Conservation (phyloP, 805 yeast species). For the Yarrowia alimentaria region DNA sequence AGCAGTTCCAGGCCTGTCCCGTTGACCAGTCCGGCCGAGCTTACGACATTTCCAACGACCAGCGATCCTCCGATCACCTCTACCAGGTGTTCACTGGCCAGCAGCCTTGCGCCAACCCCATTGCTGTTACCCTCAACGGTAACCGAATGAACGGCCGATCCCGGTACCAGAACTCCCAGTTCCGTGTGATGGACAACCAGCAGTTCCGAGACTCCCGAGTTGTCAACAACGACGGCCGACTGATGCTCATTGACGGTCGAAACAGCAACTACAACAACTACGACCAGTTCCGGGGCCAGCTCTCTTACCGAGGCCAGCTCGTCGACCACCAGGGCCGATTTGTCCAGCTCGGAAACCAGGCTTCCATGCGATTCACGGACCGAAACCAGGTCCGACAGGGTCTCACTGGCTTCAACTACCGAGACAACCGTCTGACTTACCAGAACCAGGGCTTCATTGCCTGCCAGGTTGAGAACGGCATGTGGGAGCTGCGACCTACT, state of each 20-base stretch:
- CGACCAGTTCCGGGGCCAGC: conserved; percentile 21
- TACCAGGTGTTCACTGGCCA: conserved; percentile 14
- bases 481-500: conserved; percentile 23
- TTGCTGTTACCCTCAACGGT: conserved; percentile 9
- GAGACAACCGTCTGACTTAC: conserved; percentile 10
- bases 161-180: conserved; percentile 19
- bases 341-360: conserved; percentile 24
- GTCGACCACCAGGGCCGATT: conserved; percentile 23
- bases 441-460: conserved; percentile 27
- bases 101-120: conserved; percentile 2
- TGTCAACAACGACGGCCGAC: conserved; percentile 14
- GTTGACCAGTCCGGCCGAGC: conserved; percentile 8
- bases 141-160: conserved; percentile 11
- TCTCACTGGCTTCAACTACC: conserved; percentile 15
- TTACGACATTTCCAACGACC: conserved; percentile 3
- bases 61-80: conserved; percentile 6
- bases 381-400: conserved; percentile 26
- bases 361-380: conserved; percentile 21
- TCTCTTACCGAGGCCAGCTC: conserved; percentile 26
- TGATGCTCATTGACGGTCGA: conserved; percentile 16
- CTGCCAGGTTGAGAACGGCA: conserved; percentile 20
- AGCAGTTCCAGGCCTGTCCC: conserved; percentile 23
- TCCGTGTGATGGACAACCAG: conserved; percentile 20
- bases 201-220: conserved; percentile 5
- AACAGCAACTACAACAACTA: conserved; percentile 2